Evolutionary conservation across 1,139 yeast genomes (phyloP).

Genomic region (Debaryomyces singareniensis): DNA sequence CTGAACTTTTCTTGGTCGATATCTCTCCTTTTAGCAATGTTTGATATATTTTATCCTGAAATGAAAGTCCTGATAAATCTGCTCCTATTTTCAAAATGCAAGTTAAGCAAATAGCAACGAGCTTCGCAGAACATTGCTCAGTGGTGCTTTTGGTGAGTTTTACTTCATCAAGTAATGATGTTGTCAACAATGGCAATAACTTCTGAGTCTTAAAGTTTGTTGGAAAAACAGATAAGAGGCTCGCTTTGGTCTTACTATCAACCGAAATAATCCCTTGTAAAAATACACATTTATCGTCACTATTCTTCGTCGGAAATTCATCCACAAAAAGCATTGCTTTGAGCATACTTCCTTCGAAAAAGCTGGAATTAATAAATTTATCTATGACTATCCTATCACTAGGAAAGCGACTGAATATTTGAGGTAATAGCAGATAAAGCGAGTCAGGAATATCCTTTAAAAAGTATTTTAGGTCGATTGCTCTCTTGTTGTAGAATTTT

Average conservation of each 20-base stretch:
- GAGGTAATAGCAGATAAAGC: conserved; percentile 25
- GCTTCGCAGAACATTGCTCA: conserved; percentile 17
- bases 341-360: conserved; percentile 74
- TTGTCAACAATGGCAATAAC: conserved; percentile 62
- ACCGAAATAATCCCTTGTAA: conserved; percentile 52
- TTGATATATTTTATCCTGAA: conserved; percentile 59
- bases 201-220: conserved; percentile 61
- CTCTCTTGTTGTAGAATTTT: conserved; percentile 37
- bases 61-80: conserved; percentile 66
- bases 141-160: conserved; percentile 13
- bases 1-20: conserved; percentile 22
- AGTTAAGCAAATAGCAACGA: conserved; percentile 50
- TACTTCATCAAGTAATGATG: conserved; percentile 33
- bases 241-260: conserved; percentile 10
- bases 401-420: conserved; percentile 37
- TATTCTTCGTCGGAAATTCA: conserved; percentile 71
- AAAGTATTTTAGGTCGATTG: conserved; percentile 42
- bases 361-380: conserved; percentile 47
- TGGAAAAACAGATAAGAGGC: conserved; percentile 65
- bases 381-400: conserved; percentile 42
- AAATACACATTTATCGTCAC: conserved; percentile 63
- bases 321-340: conserved; percentile 80
- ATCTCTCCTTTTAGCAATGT: conserved; percentile 23
- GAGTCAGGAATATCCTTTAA: conserved; percentile 35
- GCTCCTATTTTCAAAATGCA: conserved; percentile 62